phyloP scores from a whole-genome alignment of 176 grass and related monocot species.

The Carex scoparia region DNA sequence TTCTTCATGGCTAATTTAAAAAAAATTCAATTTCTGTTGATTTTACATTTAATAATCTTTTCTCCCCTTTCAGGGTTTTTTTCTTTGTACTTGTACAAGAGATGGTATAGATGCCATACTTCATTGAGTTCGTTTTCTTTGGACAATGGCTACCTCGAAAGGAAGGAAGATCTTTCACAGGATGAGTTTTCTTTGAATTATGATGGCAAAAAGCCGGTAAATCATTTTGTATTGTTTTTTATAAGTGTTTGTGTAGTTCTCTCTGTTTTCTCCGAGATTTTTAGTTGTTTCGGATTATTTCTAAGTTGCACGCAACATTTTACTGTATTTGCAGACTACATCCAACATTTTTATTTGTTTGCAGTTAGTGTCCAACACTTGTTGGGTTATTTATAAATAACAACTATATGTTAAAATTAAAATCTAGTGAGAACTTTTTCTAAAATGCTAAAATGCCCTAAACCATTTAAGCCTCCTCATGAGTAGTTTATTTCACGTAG shows the following conservation, averaged over 20 bases:
- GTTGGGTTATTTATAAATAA: neutral
- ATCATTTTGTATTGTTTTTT: neutral
- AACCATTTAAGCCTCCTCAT: neutral
- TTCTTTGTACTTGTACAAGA: slow-evolving; percentile 76
- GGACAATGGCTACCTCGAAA: slow-evolving; percentile 67
- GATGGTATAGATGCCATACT: slow-evolving; percentile 94
- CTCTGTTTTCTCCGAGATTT: neutral
- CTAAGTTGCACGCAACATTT: neutral
- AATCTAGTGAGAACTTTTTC: neutral
- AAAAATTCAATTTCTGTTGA: slow-evolving; percentile 5
- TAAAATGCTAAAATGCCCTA: neutral
- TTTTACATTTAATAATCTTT: neutral
- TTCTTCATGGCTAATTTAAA: slow-evolving; percentile 7
- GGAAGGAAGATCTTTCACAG: slow-evolving; percentile 55
- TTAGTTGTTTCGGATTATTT: neutral
- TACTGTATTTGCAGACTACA: neutral
- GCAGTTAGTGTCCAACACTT: neutral
- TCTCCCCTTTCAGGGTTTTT: slow-evolving; percentile 54
- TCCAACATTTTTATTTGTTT: neutral
- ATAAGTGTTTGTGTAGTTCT: neutral
- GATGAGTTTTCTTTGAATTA: slow-evolving; percentile 74
- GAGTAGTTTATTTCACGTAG: neutral
- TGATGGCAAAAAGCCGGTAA: slow-evolving; percentile 77
- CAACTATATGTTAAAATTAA: neutral
- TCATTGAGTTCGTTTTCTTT: slow-evolving; percentile 61